Conservation (phyloP, 495 filamentous ascomycete species). For the Elaphomyces granulatus region DNA sequence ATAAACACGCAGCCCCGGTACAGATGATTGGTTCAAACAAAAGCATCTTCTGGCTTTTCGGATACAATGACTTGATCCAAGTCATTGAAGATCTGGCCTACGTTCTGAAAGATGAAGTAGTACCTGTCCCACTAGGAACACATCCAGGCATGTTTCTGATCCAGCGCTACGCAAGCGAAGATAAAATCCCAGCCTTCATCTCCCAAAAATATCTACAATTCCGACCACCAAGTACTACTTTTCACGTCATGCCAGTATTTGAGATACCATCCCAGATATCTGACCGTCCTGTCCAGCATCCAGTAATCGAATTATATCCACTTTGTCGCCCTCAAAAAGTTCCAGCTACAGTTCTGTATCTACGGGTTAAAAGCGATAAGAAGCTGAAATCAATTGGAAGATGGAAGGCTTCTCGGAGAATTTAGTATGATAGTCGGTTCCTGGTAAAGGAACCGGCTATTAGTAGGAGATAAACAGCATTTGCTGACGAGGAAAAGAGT, state of each 20-base stretch:
- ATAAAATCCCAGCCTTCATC: conserved; percentile 1
- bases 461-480: too few relatives aligned
- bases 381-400: too few relatives aligned
- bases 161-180: not conserved
- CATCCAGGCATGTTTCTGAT: not conserved
- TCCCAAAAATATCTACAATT: too few relatives aligned
- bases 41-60: conserved; percentile 3
- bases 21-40: conserved; percentile 3
- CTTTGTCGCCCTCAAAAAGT: conserved; percentile 1
- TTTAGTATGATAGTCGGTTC: too few relatives aligned
- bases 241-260: not conserved
- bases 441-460: too few relatives aligned
- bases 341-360: not conserved
- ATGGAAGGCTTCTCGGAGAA: too few relatives aligned
- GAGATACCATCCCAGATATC: not conserved
- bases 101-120: not conserved
- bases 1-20: not conserved
- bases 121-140: not conserved
- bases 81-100: conserved; percentile 2
- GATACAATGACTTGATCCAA: conserved; percentile 1
- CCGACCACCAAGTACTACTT: too few relatives aligned
- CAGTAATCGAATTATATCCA: conserved; percentile 1
- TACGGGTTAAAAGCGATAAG: not conserved
- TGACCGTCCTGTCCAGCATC: not conserved
- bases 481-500: too few relatives aligned